These are phyloP conservation scores for Aspergillus cristatus DNA, from an alignment of 495 filamentous ascomycete species.

Conservation along the genomic window DNA sequence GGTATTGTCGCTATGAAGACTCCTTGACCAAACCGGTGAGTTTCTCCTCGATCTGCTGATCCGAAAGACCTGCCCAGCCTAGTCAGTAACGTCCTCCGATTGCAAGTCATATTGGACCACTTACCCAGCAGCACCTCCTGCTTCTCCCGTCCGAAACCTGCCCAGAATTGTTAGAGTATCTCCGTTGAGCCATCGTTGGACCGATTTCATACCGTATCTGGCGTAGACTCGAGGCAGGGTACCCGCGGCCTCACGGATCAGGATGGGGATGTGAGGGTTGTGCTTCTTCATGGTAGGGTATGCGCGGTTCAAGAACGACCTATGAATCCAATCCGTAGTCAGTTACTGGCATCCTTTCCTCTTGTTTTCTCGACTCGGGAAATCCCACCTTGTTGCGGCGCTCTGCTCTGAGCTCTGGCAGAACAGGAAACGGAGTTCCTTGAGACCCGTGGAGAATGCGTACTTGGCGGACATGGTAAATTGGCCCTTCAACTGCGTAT, in stretches of 20 bases:
- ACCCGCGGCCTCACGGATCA: constrained; percentile 83
- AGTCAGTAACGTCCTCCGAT: no score
- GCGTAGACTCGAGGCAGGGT: constrained; percentile 80
- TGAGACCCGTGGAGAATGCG: constrained; percentile 75
- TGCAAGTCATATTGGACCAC: constrained; percentile 4
- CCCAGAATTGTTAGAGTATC: constrained; percentile 3
- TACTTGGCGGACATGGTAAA: constrained; percentile 82
- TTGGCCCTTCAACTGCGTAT: not conserved
- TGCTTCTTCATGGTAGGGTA: constrained; percentile 99
- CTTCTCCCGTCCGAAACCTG: constrained; percentile 85
- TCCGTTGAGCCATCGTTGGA: constrained; percentile 1
- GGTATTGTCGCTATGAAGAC: constrained; percentile 23
- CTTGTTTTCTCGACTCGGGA: not conserved
- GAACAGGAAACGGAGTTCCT: constrained; percentile 94
- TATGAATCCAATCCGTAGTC: constrained; percentile 23
- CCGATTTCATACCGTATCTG: constrained; percentile 65
- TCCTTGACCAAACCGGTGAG: constrained; percentile 74
- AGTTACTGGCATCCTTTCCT: constrained; percentile 5
- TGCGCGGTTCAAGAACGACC: constrained; percentile 79
- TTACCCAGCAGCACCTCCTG: constrained; percentile 70
- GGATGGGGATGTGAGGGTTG: constrained; percentile 89
- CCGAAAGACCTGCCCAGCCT: constrained; percentile 57
- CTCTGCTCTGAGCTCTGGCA: constrained; percentile 89
- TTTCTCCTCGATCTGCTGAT: constrained; percentile 86
- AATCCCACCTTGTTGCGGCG: constrained; percentile 64